Evolutionary conservation across 1,139 yeast species (phyloP).

Genomic region (Suhomyces ambrosiae): DNA sequence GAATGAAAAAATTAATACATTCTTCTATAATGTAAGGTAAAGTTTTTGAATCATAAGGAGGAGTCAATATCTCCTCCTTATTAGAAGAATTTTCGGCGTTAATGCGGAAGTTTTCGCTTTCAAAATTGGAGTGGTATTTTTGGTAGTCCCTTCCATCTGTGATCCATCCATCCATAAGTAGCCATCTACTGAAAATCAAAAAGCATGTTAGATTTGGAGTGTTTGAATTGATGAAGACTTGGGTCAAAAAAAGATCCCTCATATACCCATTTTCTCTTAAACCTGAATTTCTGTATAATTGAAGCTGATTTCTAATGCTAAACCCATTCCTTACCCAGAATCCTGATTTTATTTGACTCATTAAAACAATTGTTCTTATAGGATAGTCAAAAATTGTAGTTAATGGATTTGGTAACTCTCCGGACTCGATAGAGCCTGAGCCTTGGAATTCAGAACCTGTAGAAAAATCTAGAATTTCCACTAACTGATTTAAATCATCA

Average conservation of each 20-base stretch:
- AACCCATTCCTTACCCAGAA: conserved; percentile 64
- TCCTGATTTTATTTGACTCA: conserved; percentile 60
- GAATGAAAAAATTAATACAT: conserved; percentile 69
- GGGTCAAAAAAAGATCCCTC: conserved; percentile 74
- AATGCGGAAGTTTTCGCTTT: not conserved
- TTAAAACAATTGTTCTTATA: conserved; percentile 62
- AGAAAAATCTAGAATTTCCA: conserved; percentile 18
- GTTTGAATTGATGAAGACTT: conserved; percentile 60
- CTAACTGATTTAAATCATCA: conserved; percentile 24
- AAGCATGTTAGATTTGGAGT: conserved; percentile 60
- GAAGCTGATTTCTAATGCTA: conserved; percentile 76
- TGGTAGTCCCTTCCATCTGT: conserved; percentile 10
- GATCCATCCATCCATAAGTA: conserved; percentile 55
- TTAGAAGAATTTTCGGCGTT: not conserved
- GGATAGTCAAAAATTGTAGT: conserved; percentile 68
- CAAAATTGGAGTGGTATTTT: not conserved
- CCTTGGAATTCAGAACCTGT: conserved; percentile 6
- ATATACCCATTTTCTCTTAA: conserved; percentile 80
- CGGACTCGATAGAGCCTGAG: conserved; percentile 14
- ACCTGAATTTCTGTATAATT: conserved; percentile 78
- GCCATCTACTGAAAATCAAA: conserved; percentile 72
- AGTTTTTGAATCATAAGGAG: conserved; percentile 47
- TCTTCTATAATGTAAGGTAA: conserved; percentile 74
- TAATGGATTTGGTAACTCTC: conserved; percentile 24
- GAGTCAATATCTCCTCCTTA: too few species aligned